Evolutionary conservation across 225 moss, liverwort and hornwort genomes (phyloP), one percentile per base, ranked within the genome.

Genomic region (Takakia lepidozioides): DNA sequence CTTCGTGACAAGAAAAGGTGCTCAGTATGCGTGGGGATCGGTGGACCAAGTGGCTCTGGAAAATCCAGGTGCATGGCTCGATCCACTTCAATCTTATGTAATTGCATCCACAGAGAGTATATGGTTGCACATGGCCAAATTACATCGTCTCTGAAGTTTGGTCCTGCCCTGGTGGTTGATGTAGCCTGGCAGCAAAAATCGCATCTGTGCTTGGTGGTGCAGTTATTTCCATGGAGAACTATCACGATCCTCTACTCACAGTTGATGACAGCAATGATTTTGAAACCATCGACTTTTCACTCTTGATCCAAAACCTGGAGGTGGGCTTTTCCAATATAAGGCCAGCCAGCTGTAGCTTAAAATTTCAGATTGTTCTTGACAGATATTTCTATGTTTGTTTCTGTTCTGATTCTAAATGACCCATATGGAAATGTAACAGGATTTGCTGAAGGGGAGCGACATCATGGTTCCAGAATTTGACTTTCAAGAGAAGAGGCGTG

Each of bases 1-100:
- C 80, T 87, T 19, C 86, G 86, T 39, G 83, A 74, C 65, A 80
- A 71, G 56, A 83, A 83, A 47, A 60, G 65, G 47, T 73, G 76
- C 32, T 74, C 83, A 13, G 80, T 87, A 43, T 70, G 73, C 23
- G 86, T 87, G 25, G 86, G 83, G 64, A 87, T 87, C 52, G 86
- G 86, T 63, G 83, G 86, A 39, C 86, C 86, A 16, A 87, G 86
- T 58, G 86, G 86, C 73, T 87, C 86, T 38, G 86, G 86, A 43
- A 87, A 87, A 67, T 87, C 86, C 62, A 83, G 83, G 86, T 86
- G 16, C 39, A 21, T 11, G 16, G 24, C 16, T 25, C 17, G 21
- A 50, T 21, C 13, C 29, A 16, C 19, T 23, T 25, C 7, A n/a
- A 35, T 54, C 25, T 54, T 19, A 10, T 11, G 7, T 54, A 29